These are phyloP conservation scores for Malus fusca DNA, from an alignment of 306 rosid genomes.

Conservation along the genomic window DNA sequence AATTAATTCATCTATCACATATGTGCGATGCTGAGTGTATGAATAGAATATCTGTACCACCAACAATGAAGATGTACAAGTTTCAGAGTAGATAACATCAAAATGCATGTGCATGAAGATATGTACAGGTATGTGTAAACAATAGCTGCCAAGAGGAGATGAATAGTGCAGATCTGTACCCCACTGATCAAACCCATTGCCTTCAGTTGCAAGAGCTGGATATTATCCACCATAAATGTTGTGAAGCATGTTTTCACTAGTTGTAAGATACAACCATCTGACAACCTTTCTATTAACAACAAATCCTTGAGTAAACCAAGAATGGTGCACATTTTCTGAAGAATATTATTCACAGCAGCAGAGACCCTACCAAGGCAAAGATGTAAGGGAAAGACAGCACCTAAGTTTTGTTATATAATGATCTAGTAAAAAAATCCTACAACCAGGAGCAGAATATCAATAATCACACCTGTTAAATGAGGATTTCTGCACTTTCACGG, in stretches of 20 bases:
- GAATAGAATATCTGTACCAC: conserved; percentile 82
- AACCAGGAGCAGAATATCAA: conserved; percentile 9
- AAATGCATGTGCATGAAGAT: not conserved
- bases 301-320: conserved; percentile 86
- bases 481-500: conserved; percentile 56
- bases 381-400: conserved; percentile 20
- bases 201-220: conserved; percentile 95
- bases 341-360: conserved; percentile 67
- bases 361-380: conserved; percentile 59
- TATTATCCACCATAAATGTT: conserved; percentile 86
- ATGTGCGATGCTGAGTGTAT: conserved; percentile 75
- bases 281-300: conserved; percentile 79
- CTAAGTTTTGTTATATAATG: conserved; percentile 10
- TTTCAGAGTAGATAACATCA: not conserved
- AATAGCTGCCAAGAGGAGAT: conserved; percentile 10
- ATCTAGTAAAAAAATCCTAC: conserved; percentile 6
- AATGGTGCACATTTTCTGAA: conserved; percentile 94
- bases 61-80: conserved; percentile 13
- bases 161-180: conserved; percentile 47
- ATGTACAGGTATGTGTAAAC: not conserved
- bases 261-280: conserved; percentile 94
- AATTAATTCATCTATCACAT: conserved; percentile 89
- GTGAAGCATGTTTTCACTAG: conserved; percentile 86
- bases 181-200: conserved; percentile 81
- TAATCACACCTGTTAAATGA: conserved; percentile 60